Evolutionary conservation across 2,329 filamentous ascomycete species (phyloP).

Genomic region (Pseudogymnoascus sp.): DNA sequence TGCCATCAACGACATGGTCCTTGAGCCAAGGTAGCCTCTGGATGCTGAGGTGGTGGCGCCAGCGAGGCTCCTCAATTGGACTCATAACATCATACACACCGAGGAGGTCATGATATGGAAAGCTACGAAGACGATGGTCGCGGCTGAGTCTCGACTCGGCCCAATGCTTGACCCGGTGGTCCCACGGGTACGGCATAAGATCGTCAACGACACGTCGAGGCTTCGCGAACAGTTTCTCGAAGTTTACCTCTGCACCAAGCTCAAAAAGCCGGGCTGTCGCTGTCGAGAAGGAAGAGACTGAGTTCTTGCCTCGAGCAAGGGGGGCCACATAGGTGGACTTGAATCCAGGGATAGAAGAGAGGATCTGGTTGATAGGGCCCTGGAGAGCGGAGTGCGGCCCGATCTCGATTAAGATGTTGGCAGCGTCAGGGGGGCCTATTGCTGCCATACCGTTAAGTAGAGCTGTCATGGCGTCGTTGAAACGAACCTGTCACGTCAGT

Average conservation of each 20-base stretch:
- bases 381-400: slow-evolving; percentile 32
- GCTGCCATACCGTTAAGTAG: slow-evolving; percentile 13
- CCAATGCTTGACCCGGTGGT: slow-evolving; percentile 44
- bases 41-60: slow-evolving; percentile 23
- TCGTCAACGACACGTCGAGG: background rate
- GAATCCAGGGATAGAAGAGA: slow-evolving; percentile 9
- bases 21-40: slow-evolving; percentile 44
- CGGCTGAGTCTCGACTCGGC: slow-evolving; percentile 41
- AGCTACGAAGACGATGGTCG: slow-evolving; percentile 37
- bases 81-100: slow-evolving; percentile 27
- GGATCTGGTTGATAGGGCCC: slow-evolving; percentile 28
- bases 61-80: slow-evolving; percentile 19
- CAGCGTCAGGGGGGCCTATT: background rate
- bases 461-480: slow-evolving; percentile 32
- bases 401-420: slow-evolving; percentile 2
- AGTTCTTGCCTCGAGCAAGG: slow-evolving; percentile 16
- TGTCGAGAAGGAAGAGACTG: slow-evolving; percentile 13
- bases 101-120: slow-evolving; percentile 42
- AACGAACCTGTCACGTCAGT: slow-evolving; percentile 34
- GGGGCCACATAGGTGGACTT: slow-evolving; percentile 13
- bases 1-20: slow-evolving; percentile 44
- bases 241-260: slow-evolving; percentile 10
- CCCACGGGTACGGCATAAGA: slow-evolving; percentile 39
- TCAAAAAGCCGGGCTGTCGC: slow-evolving; percentile 14
- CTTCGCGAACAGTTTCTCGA: background rate